These are phyloP conservation scores for Didymella lethalis DNA, from an alignment of 2,329 filamentous ascomycete genomes.

Conservation along the genomic window DNA sequence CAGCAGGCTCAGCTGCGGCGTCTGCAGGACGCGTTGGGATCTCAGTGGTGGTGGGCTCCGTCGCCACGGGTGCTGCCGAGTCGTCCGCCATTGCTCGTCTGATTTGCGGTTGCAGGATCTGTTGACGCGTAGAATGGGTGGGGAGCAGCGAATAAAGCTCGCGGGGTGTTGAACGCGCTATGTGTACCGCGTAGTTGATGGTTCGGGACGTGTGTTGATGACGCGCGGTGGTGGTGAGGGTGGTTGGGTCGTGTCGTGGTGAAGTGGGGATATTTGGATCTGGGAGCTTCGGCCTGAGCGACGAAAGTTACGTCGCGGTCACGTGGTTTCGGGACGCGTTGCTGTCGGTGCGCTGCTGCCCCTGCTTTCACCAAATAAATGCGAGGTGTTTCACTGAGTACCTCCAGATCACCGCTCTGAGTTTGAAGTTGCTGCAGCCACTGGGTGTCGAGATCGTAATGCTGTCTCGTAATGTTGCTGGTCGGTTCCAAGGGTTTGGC, in stretches of 20 bases:
- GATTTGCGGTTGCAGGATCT: slow-evolving; percentile 45
- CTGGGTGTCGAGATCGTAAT: slow-evolving; percentile 29
- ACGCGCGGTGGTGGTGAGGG: slow-evolving; percentile 46
- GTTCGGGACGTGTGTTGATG: slow-evolving; percentile 42
- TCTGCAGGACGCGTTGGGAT: slow-evolving; percentile 44
- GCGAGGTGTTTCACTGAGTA: slow-evolving; percentile 30
- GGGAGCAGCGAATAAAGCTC: slow-evolving; percentile 42
- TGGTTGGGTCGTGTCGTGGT: slow-evolving; percentile 43
- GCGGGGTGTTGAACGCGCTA: slow-evolving; percentile 36
- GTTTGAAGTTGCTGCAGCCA: slow-evolving; percentile 34
- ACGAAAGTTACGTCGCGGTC: slow-evolving; percentile 11
- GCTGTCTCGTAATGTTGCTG: slow-evolving; percentile 36
- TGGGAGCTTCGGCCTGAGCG: slow-evolving; percentile 21
- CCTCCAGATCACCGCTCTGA: slow-evolving; percentile 19
- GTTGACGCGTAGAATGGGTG: slow-evolving; percentile 47
- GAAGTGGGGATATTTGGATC: slow-evolving; percentile 38
- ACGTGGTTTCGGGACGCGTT: slow-evolving; percentile 33
- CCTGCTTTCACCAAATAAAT: slow-evolving; percentile 27
- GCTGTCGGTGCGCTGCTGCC: slow-evolving; percentile 24
- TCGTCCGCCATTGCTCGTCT: slow-evolving; percentile 49
- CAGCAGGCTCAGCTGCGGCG: slow-evolving; percentile 36
- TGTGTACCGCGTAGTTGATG: slow-evolving; percentile 44
- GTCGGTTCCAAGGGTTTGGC: slow-evolving; percentile 38
- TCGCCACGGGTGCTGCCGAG: slow-evolving; percentile 37
- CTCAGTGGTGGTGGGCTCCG: slow-evolving; percentile 38